These are phyloP conservation scores for Scutellaria barbata DNA, from an alignment of 257 asterid genomes.

Conservation along the genomic window DNA sequence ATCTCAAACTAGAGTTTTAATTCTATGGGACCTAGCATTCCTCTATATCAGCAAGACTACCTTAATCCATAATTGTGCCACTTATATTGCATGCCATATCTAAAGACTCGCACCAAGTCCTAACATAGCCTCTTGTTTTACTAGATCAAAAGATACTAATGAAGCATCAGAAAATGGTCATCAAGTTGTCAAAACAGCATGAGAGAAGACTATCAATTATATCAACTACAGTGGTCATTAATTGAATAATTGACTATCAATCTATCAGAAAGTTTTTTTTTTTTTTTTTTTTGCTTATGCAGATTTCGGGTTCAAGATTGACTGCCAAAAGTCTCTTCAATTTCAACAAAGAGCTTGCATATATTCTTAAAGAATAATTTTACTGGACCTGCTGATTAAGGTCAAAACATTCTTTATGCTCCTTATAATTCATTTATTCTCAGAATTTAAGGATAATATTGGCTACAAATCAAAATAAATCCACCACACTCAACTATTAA, in stretches of 20 bases:
- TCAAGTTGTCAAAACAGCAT: not conserved
- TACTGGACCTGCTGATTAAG: not conserved
- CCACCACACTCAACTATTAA: conserved; percentile 5
- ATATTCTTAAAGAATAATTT: not conserved
- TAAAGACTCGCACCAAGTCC: not conserved
- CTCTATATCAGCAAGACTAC: too few relatives aligned
- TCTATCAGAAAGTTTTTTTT: not conserved
- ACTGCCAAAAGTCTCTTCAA: too few relatives aligned
- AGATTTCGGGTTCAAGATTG: too few relatives aligned
- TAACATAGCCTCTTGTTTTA: not conserved
- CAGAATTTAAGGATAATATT: not conserved
- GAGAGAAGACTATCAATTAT: not conserved
- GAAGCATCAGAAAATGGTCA: not conserved
- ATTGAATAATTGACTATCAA: not conserved
- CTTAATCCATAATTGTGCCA: not conserved
- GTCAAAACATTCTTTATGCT: not conserved
- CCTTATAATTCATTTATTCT: conserved; percentile 9
- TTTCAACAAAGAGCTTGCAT: not conserved
- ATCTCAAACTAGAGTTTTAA: not conserved
- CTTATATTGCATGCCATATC: not conserved
- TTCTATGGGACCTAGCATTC: not conserved
- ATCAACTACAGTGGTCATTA: not conserved
- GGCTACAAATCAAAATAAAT: not conserved
- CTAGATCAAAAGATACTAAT: not conserved
- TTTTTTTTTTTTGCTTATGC: not conserved